A percentile compares a stretch with the other conserved stretches of the same genome.
These are phyloP conservation scores for Carpinus fangiana DNA, from an alignment of 306 rosid genomes.

Conservation along the genomic window DNA sequence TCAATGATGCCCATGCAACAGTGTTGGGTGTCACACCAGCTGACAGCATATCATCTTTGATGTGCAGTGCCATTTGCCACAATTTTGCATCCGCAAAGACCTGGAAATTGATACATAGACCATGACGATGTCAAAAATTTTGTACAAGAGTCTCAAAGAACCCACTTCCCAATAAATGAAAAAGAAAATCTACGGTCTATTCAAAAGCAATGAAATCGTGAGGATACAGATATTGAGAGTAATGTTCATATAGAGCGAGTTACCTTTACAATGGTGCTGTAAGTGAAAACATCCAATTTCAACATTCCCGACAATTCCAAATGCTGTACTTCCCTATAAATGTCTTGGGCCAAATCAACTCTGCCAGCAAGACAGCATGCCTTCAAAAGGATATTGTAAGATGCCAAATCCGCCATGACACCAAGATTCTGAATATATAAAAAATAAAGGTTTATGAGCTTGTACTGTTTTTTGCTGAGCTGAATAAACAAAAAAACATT, in stretches of 20 bases:
- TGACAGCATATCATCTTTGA: slow-evolving; percentile 82
- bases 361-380: slow-evolving; percentile 91
- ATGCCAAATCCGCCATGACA: slow-evolving; percentile 71
- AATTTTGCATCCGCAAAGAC: slow-evolving; percentile 81
- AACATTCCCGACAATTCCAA: slow-evolving; percentile 73
- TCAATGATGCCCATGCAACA: slow-evolving; percentile 87
- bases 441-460: slow-evolving; percentile 27
- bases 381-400: slow-evolving; percentile 88
- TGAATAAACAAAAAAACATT: slow-evolving; percentile 21
- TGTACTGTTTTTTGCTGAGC: slow-evolving; percentile 12
- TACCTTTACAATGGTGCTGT: slow-evolving; percentile 97
- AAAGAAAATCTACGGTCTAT: slow-evolving; percentile 9
- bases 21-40: slow-evolving; percentile 81
- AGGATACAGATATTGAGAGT: neutral
- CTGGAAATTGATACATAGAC: slow-evolving; percentile 50
- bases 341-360: slow-evolving; percentile 88
- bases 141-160: slow-evolving; percentile 3
- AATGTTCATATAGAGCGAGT: slow-evolving; percentile 20
- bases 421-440: slow-evolving; percentile 65
- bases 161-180: slow-evolving; percentile 11
- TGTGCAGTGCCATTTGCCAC: slow-evolving; percentile 85
- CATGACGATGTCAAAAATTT: slow-evolving; percentile 27
- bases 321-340: slow-evolving; percentile 74
- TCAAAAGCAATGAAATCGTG: slow-evolving; percentile 22
- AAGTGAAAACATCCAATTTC: slow-evolving; percentile 91